These are phyloP conservation scores for Lumnitzera racemosa DNA, from an alignment of 345 rosid genomes.

Conservation along the genomic window DNA sequence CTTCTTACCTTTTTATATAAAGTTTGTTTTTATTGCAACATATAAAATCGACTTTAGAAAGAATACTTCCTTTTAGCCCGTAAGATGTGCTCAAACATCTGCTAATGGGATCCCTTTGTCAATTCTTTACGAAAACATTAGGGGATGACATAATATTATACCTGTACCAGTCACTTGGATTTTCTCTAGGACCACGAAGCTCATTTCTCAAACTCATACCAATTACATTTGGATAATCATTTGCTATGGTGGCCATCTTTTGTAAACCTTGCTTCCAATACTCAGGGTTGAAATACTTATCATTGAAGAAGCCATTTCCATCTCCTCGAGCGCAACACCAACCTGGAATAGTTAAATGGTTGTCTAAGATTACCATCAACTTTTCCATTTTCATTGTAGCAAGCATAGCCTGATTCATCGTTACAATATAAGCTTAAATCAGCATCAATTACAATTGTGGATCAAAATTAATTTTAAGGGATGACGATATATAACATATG, in stretches of 20 bases:
- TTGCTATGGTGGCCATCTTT: constrained; percentile 57
- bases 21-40: no score
- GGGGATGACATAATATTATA: constrained; percentile 8
- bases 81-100: no score
- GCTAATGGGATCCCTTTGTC: no score
- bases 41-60: no score
- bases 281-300: constrained; percentile 57
- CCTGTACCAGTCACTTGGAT: constrained; percentile 81
- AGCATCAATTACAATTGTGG: no score
- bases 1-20: no score
- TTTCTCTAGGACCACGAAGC: constrained; percentile 78
- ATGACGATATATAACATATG: no score
- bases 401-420: constrained; percentile 50
- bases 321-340: constrained; percentile 83
- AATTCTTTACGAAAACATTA: no score
- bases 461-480: no score
- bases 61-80: no score
- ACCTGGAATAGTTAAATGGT: constrained; percentile 77
- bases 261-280: constrained; percentile 57
- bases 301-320: constrained; percentile 93
- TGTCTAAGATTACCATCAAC: constrained; percentile 83
- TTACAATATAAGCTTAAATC: no score
- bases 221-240: constrained; percentile 47
- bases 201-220: constrained; percentile 95
- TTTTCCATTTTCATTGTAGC: constrained; percentile 44